Conservation (phyloP, 352 stramenopile species). For the Phytophthora ramorum region DNA sequence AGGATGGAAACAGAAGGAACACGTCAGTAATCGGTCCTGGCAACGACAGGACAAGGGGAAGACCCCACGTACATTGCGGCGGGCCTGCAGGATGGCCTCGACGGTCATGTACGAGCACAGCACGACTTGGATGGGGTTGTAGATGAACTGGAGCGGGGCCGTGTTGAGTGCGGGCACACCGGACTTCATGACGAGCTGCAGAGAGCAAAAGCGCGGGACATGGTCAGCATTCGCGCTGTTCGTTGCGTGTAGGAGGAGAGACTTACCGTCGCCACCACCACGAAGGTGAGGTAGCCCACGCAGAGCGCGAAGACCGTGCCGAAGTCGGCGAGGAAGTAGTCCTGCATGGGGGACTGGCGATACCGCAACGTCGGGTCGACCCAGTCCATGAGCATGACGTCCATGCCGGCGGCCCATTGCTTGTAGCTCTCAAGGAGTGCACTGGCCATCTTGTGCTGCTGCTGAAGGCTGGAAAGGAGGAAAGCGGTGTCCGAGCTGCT, state of each 20-base stretch:
- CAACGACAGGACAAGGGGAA: background rate
- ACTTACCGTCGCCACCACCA: slow-evolving; percentile 53
- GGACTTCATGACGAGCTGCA: slow-evolving; percentile 62
- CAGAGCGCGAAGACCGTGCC: slow-evolving; percentile 57
- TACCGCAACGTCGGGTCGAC: slow-evolving; percentile 45
- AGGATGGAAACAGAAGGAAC: slow-evolving; percentile 8
- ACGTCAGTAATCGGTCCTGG: slow-evolving; percentile 13
- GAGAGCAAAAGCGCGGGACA: background rate
- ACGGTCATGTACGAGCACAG: slow-evolving; percentile 95
- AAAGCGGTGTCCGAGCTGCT: slow-evolving; percentile 10
- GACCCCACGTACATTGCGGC: slow-evolving; percentile 68
- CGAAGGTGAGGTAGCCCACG: slow-evolving; percentile 69
- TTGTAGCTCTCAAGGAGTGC: slow-evolving; percentile 48
- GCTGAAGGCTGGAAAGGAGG: slow-evolving; percentile 12
- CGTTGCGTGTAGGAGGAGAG: background rate
- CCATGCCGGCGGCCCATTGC: slow-evolving; percentile 42
- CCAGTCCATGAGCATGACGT: slow-evolving; percentile 47
- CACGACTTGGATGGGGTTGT: slow-evolving; percentile 96
- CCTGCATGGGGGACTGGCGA: slow-evolving; percentile 40
- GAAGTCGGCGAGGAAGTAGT: slow-evolving; percentile 47
- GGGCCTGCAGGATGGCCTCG: slow-evolving; percentile 89
- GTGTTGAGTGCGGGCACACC: slow-evolving; percentile 62
- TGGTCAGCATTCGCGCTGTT: background rate
- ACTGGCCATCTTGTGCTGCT: slow-evolving; percentile 37
- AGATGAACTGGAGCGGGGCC: slow-evolving; percentile 90